Evolutionary conservation across 345 rosid genomes (phyloP).

Genomic region (Euphorbia tirucalli): DNA sequence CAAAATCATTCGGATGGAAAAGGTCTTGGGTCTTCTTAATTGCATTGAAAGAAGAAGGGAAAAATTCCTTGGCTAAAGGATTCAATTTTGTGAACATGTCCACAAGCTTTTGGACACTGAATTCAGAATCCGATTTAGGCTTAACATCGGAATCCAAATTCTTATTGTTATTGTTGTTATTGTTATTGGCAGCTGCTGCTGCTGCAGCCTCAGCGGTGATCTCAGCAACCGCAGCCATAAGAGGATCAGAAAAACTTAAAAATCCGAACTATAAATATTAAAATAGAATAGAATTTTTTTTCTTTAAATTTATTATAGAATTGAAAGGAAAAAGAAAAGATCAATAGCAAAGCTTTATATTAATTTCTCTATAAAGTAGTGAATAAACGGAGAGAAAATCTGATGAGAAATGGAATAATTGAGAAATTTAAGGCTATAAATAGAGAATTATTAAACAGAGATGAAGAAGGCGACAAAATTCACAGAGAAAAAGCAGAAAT

Average conservation of each 20-base stretch:
- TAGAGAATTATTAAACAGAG: not conserved
- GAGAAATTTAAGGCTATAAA: conserved; percentile 3
- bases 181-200: conserved; percentile 31
- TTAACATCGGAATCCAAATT: conserved; percentile 39
- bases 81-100: conserved; percentile 82
- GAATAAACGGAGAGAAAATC: not conserved
- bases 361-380: not conserved
- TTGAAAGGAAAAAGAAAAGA: not conserved
- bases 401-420: not conserved
- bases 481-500: conserved; percentile 1
- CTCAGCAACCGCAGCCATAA: conserved; percentile 77
- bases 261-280: not conserved
- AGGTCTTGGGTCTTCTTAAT: conserved; percentile 4
- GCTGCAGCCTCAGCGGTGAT: conserved; percentile 40
- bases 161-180: conserved; percentile 22
- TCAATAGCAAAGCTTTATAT: not conserved
- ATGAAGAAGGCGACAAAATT: not conserved
- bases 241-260: conserved; percentile 12
- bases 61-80: conserved; percentile 79
- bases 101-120: conserved; percentile 65
- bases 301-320: not conserved
- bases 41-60: conserved; percentile 52
- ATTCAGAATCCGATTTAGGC: conserved; percentile 47
- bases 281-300: not conserved
- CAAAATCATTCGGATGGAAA: conserved; percentile 29